These are phyloP conservation scores for Debaryomyces sp. DNA, from an alignment of 1,139 yeast genomes.

Conservation along the genomic window DNA sequence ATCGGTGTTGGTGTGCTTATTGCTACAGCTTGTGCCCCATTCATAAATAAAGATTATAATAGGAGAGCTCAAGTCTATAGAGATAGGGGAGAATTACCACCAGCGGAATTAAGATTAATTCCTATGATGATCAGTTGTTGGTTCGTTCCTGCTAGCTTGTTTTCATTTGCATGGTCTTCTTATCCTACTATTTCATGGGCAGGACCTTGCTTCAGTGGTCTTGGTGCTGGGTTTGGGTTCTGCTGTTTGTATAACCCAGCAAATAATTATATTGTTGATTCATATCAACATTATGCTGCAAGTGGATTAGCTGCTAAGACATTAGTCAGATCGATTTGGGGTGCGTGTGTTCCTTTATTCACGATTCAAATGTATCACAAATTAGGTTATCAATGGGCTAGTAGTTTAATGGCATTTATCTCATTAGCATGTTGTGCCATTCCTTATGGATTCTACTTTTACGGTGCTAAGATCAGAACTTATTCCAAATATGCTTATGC, in stretches of 20 bases:
- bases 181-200: conserved; percentile 61
- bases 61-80: conserved; percentile 50
- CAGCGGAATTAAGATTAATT: conserved; percentile 60
- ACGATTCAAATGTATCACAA: conserved; percentile 79
- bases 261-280: conserved; percentile 69
- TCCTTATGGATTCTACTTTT: conserved; percentile 57
- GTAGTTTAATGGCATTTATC: conserved; percentile 64
- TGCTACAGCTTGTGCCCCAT: conserved; percentile 56
- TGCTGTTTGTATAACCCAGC: conserved; percentile 65
- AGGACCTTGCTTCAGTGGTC: conserved; percentile 63
- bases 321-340: conserved; percentile 68
- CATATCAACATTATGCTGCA: conserved; percentile 73
- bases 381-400: conserved; percentile 74
- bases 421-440: conserved; percentile 64
- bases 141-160: conserved; percentile 60
- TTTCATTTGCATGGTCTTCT: conserved; percentile 66
- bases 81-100: conserved; percentile 58
- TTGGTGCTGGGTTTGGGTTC: conserved; percentile 65
- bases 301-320: conserved; percentile 71
- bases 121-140: conserved; percentile 69
- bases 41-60: conserved; percentile 61
- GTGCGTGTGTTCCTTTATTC: conserved; percentile 73
- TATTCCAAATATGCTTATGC: conserved; percentile 55
- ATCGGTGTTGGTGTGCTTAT: conserved; percentile 66
- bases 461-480: conserved; percentile 56